Percentiles rank a stretch among this genome's conserved stretches.
phyloP scores from a whole-genome alignment of 139 green algal genomes.

The Desmodesmus armatus region DNA sequence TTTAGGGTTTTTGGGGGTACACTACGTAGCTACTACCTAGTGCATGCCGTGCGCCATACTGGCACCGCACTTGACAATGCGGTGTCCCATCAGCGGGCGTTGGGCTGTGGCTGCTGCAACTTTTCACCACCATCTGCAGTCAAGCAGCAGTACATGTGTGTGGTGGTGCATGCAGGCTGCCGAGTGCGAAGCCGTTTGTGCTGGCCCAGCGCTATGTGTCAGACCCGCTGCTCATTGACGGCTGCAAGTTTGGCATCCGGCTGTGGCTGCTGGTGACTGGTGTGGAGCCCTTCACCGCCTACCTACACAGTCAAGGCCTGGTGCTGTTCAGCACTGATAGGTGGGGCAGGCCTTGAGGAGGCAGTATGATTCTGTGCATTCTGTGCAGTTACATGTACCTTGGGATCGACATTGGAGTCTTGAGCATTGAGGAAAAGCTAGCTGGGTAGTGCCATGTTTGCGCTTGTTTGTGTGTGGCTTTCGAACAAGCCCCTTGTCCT shows the following conservation, averaged over 20 bases:
- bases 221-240: slow-evolving; percentile 54
- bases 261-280: slow-evolving; percentile 70
- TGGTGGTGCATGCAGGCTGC: slow-evolving; percentile 22
- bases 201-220: slow-evolving; percentile 68
- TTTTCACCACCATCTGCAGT: neutral
- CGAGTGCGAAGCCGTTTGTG: slow-evolving; percentile 55
- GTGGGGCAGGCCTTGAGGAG: too few species aligned
- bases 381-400: too few species aligned
- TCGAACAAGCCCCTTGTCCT: too few species aligned
- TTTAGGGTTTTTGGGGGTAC: neutral
- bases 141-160: neutral
- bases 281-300: slow-evolving; percentile 55
- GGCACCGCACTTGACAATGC: too few species aligned
- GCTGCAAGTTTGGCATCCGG: slow-evolving; percentile 72
- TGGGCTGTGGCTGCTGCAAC: neutral
- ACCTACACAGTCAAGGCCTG: slow-evolving; percentile 63
- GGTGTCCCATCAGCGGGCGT: too few species aligned
- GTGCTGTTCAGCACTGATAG: slow-evolving; percentile 67
- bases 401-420: too few species aligned
- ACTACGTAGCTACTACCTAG: too few species aligned
- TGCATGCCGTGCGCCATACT: too few species aligned
- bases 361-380: too few species aligned
- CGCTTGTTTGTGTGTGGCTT: too few species aligned
- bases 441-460: too few species aligned
- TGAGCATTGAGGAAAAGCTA: too few species aligned